These are phyloP conservation scores for Fusarium illudens DNA, from an alignment of 2,329 filamentous ascomycete genomes.

Conservation along the genomic window DNA sequence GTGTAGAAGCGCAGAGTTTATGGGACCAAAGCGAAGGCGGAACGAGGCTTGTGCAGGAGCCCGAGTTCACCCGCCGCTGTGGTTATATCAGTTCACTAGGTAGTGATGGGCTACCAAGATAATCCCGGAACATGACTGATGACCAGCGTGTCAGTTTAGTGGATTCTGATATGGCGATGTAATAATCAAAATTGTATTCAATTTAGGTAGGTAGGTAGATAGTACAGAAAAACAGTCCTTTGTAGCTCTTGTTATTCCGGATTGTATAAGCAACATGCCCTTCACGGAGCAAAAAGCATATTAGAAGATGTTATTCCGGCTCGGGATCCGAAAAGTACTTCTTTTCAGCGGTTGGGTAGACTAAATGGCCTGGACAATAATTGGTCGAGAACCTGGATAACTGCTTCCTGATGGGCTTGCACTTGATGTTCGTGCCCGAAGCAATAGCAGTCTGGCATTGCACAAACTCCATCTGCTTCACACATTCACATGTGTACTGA, in stretches of 20 bases:
- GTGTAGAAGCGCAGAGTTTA: neutral
- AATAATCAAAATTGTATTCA: no score
- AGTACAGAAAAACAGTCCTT: no score
- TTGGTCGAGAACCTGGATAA: neutral
- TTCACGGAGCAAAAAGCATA: no score
- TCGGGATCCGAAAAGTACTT: neutral
- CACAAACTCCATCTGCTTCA: neutral
- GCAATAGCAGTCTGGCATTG: neutral
- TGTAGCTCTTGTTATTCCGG: no score
- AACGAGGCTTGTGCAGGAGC: neutral
- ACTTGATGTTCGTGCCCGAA: neutral
- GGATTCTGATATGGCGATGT: no score
- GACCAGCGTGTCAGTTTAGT: no score
- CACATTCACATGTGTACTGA: neutral
- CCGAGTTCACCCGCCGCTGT: conserved; percentile 3
- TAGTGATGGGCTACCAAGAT: neutral
- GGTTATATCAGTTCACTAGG: neutral
- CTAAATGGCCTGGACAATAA: neutral
- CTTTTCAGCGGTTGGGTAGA: neutral
- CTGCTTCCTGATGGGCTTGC: neutral
- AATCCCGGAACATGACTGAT: no score
- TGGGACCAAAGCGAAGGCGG: neutral
- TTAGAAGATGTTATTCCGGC: no score
- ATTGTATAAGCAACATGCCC: no score
- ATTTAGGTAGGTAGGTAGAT: no score